A percentile compares a stretch with the other conserved stretches of the same genome.
Evolutionary conservation across 495 filamentous ascomycete genomes (phyloP).

Genomic region (Penicillium atrosanguineum): DNA sequence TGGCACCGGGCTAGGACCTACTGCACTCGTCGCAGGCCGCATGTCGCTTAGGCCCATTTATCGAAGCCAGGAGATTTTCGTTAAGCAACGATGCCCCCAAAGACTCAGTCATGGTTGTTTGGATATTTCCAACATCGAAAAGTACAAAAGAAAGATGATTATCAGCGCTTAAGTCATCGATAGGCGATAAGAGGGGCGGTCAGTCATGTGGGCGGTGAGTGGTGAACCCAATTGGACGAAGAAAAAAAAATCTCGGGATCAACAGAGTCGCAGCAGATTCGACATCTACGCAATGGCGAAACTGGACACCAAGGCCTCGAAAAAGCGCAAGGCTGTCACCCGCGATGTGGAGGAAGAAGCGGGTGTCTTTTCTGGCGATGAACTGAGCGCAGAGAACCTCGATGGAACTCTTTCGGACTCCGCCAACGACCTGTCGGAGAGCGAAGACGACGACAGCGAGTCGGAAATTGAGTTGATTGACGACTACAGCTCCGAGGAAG

Average conservation of each 20-base stretch:
- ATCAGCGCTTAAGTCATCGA: conserved; percentile 15
- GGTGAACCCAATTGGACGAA: conserved; percentile 30
- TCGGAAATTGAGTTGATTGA: conserved; percentile 46
- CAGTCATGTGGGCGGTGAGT: conserved; percentile 49
- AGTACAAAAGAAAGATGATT: neutral
- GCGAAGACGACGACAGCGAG: conserved; percentile 43
- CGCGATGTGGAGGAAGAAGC: conserved; percentile 51
- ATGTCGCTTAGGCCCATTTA: conserved; percentile 32
- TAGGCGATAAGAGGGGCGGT: conserved; percentile 36
- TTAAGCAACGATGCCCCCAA: neutral
- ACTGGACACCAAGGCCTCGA: conserved; percentile 43
- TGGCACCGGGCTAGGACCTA: conserved; percentile 18
- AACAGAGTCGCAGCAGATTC: conserved; percentile 2
- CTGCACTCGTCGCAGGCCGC: conserved; percentile 46
- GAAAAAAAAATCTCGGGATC: conserved; percentile 36
- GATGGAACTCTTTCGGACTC: conserved; percentile 65
- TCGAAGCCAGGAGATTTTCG: neutral
- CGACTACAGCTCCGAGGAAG: conserved; percentile 44
- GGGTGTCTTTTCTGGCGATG: conserved; percentile 59
- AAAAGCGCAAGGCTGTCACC: conserved; percentile 60
- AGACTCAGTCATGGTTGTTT: conserved; percentile 3
- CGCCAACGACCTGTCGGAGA: conserved; percentile 46
- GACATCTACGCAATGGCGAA: conserved; percentile 15
- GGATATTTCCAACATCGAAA: neutral
- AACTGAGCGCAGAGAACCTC: conserved; percentile 60